Percentiles rank a stretch among this genome's conserved stretches.
Evolutionary conservation across 2,329 filamentous ascomycete genomes (phyloP).

Genomic region (Dactylella cylindrospora): DNA sequence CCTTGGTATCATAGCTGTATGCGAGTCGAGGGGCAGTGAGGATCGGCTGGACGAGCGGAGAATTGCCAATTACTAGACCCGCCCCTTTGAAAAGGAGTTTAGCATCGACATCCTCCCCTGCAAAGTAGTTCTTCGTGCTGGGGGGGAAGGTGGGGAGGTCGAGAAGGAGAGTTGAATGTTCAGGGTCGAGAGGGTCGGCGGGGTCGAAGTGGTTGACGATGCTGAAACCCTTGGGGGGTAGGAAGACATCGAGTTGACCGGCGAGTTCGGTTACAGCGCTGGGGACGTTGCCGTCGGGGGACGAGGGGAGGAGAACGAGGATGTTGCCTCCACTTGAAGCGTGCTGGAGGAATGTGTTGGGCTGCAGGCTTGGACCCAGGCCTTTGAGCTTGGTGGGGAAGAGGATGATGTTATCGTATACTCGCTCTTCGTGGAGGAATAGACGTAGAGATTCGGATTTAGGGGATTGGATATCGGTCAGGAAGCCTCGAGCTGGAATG

Average conservation of each 20-base stretch:
- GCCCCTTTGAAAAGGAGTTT: conserved; percentile 76
- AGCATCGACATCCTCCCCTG: conserved; percentile 58
- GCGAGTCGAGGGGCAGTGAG: conserved; percentile 79
- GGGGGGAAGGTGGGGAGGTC: conserved; percentile 67
- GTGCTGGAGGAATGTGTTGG: conserved; percentile 84
- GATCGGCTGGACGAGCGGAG: conserved; percentile 76
- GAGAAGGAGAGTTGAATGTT: conserved; percentile 87
- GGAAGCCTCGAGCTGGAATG: conserved; percentile 73
- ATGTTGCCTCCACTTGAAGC: conserved; percentile 90
- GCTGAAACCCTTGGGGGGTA: conserved; percentile 82
- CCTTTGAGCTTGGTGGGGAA: conserved; percentile 90
- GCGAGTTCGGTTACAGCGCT: conserved; percentile 47
- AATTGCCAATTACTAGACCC: conserved; percentile 78
- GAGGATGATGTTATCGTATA: conserved; percentile 87
- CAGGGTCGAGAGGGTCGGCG: conserved; percentile 71
- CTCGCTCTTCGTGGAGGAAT: conserved; percentile 81
- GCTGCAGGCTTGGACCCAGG: conserved; percentile 83
- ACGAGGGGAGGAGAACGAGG: conserved; percentile 77
- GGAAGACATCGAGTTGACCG: conserved; percentile 65
- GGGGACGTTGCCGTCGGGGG: conserved; percentile 58
- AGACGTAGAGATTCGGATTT: conserved; percentile 75
- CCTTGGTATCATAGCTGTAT: conserved; percentile 92
- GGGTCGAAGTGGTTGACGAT: conserved; percentile 97
- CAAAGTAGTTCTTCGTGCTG: conserved; percentile 77
- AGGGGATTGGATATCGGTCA: conserved; percentile 77